A percentile compares a stretch with the other conserved stretches of the same genome.
Evolutionary conservation across 305 asterid species (phyloP).

Genomic region (Salvia sclarea): DNA sequence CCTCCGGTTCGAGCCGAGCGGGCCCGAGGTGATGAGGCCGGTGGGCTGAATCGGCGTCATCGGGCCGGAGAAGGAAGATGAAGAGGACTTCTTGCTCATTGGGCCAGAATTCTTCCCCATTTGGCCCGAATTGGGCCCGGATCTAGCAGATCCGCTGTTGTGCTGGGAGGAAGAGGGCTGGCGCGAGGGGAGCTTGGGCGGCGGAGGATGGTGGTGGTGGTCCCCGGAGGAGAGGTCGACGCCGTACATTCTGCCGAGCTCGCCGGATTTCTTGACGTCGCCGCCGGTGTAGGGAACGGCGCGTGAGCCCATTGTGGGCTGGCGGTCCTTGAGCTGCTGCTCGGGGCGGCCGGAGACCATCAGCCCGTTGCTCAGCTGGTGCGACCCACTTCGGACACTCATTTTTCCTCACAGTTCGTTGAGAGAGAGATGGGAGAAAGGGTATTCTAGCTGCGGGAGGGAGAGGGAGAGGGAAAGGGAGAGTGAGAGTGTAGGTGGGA

Average conservation of each 20-base stretch:
- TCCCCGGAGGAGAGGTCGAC: conserved; percentile 47
- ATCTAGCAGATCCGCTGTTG: conserved; percentile 68
- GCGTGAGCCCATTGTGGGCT: conserved; percentile 64
- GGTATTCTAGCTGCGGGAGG: conserved; percentile 19
- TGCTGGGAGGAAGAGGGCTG: conserved; percentile 55
- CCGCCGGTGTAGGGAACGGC: conserved; percentile 96
- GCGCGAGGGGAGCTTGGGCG: conserved; percentile 53
- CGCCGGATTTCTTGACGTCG: conserved; percentile 88
- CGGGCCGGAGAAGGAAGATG: conserved; percentile 91
- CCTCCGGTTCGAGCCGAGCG: conserved; percentile 59
- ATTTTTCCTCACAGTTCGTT: conserved; percentile 22
- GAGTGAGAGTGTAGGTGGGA: conserved; percentile 38
- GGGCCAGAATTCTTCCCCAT: conserved; percentile 50
- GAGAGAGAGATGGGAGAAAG: conserved; percentile 1
- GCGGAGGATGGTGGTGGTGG: conserved; percentile 41
- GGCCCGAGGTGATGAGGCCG: conserved; percentile 82
- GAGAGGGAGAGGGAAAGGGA: conserved; percentile 23
- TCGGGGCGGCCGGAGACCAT: conserved; percentile 91
- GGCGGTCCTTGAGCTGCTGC: conserved; percentile 67
- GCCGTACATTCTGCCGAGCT: conserved; percentile 94
- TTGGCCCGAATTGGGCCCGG: conserved; percentile 84
- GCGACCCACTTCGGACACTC: conserved; percentile 77
- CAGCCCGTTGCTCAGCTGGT: conserved; percentile 86
- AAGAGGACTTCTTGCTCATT: conserved; percentile 53
- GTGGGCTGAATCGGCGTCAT: conserved; percentile 93